Evolutionary conservation across 495 filamentous ascomycete genomes (phyloP).

Genomic region (Neurospora pannonica): DNA sequence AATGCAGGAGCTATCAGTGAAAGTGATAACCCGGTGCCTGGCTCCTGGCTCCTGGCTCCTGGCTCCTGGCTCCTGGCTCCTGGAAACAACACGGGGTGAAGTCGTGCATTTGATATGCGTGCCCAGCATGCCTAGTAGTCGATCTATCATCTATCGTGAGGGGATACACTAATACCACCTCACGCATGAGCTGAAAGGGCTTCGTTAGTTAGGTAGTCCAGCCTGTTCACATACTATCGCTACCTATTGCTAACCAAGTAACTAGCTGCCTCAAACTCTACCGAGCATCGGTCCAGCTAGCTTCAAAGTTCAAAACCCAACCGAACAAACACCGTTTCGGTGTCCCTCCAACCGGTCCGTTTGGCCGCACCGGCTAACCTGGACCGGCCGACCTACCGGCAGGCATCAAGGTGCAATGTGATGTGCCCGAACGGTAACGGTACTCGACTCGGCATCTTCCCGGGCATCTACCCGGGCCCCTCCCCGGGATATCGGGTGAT

Average conservation of each 20-base stretch:
- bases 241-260: no score
- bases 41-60: not conserved
- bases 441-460: not conserved
- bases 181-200: not conserved
- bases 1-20: not conserved
- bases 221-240: not conserved
- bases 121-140: not conserved
- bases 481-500: not conserved
- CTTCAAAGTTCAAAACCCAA: not conserved
- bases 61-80: not conserved
- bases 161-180: not conserved
- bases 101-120: not conserved
- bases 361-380: not conserved
- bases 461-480: not conserved
- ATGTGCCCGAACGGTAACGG: not conserved
- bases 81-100: not conserved
- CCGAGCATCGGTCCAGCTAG: no score
- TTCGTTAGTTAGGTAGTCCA: not conserved
- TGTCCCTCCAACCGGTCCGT: not conserved
- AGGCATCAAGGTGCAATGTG: not conserved
- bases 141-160: not conserved
- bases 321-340: not conserved
- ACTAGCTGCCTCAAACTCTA: no score
- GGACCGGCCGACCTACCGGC: not conserved
- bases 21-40: not conserved